Conservation (phyloP, 768 basidiomycete genomes). For the Phaeotremella fagi region DNA sequence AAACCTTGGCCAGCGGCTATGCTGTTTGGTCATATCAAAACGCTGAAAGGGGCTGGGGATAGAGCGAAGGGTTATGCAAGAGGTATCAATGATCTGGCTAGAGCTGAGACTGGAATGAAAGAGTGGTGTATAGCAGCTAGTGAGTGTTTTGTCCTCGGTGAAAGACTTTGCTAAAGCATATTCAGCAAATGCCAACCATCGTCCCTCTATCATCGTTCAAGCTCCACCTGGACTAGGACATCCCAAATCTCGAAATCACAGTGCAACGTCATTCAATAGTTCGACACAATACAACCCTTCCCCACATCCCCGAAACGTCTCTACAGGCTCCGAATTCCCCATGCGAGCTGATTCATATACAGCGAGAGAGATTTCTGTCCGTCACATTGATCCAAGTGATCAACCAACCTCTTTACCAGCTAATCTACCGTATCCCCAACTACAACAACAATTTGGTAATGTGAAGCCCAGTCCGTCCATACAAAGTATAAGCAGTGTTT, state of each 20-base stretch:
- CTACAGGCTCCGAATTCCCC: constrained; percentile 37
- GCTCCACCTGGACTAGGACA: too few relatives aligned
- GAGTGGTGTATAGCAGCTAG: constrained; percentile 38
- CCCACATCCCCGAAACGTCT: constrained; percentile 27
- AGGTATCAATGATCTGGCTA: constrained; percentile 38
- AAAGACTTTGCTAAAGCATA: too few relatives aligned
- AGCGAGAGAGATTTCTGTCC: constrained; percentile 38
- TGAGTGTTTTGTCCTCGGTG: constrained; percentile 25
- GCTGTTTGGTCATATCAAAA: constrained; percentile 42
- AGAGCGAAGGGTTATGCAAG: constrained; percentile 42
- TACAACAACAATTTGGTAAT: constrained; percentile 29
- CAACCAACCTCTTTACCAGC: constrained; percentile 34
- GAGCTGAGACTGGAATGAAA: constrained; percentile 37
- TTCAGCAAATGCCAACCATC: too few relatives aligned
- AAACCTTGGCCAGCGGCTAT: constrained; percentile 46
- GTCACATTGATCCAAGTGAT: constrained; percentile 35
- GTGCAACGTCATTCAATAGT: too few relatives aligned
- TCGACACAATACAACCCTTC: constrained; percentile 12
- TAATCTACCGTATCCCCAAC: constrained; percentile 41
- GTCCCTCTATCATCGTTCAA: constrained; percentile 3
- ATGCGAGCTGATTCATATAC: constrained; percentile 41
- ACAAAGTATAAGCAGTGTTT: constrained; percentile 29
- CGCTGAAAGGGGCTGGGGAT: constrained; percentile 39
- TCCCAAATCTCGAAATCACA: constrained; percentile 9
- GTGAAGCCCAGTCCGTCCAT: constrained; percentile 32